These are phyloP conservation scores for Nitzschia palea DNA, from an alignment of 108 stramenopile genomes.

Conservation along the genomic window DNA sequence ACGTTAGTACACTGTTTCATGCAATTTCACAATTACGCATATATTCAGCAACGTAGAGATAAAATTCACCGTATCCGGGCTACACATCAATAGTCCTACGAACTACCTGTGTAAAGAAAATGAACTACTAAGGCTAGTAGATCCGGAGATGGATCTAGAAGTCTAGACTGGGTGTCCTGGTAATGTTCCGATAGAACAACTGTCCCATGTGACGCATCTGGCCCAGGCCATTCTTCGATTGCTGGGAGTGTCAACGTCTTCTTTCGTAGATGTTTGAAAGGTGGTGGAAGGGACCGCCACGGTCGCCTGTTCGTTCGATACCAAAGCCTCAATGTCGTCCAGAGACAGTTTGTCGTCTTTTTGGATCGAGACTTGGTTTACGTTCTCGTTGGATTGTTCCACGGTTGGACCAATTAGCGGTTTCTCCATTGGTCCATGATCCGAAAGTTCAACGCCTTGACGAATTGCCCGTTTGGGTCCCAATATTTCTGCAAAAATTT, in stretches of 20 bases:
- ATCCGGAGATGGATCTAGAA: too few relatives aligned
- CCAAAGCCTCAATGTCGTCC: conserved; percentile 59
- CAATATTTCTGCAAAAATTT: conserved; percentile 30
- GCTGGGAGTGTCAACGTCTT: neutral
- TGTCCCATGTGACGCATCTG: conserved; percentile 60
- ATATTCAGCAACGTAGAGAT: too few relatives aligned
- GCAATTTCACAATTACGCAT: too few relatives aligned
- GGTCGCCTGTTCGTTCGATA: conserved; percentile 11
- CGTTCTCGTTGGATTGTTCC: neutral
- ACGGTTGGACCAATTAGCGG: neutral
- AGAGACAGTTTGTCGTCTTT: conserved; percentile 39
- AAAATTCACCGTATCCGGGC: too few relatives aligned
- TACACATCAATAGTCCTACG: too few relatives aligned
- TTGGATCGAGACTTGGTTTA: neutral
- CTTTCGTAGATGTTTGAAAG: neutral
- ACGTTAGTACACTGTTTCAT: too few relatives aligned
- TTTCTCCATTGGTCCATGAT: neutral
- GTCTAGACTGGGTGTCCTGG: conserved; percentile 44
- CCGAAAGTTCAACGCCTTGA: neutral
- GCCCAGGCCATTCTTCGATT: conserved; percentile 33
- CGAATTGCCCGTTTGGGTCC: conserved; percentile 7
- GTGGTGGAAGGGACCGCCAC: neutral
- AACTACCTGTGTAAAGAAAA: too few relatives aligned
- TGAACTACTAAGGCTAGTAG: too few relatives aligned
- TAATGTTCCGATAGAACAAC: conserved; percentile 66